Percentiles rank a stretch among this genome's conserved stretches.
phyloP scores from a whole-genome alignment of 768 basidiomycete genomes.

The Trametes meyenii region DNA sequence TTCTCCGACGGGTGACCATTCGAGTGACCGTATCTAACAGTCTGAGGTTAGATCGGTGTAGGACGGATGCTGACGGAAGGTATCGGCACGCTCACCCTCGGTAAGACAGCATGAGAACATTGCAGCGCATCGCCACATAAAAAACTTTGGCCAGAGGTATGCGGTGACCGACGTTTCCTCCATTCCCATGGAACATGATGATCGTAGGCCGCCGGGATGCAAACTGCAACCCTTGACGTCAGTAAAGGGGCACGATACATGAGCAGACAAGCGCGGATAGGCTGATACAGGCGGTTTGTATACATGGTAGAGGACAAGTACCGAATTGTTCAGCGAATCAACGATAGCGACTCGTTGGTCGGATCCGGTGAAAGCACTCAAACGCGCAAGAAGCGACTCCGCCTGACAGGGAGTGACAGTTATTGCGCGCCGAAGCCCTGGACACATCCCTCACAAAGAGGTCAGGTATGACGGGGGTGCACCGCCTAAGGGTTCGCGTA shows the following conservation, averaged over 20 bases:
- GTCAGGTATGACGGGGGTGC: background rate
- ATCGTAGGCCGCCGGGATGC: slow-evolving; percentile 73
- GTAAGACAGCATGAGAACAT: slow-evolving; percentile 94
- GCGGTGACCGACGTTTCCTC: slow-evolving; percentile 86
- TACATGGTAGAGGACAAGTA: background rate
- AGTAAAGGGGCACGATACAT: background rate
- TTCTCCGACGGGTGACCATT: slow-evolving; percentile 87
- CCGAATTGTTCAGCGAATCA: background rate
- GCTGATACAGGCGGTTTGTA: background rate
- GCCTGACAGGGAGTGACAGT: slow-evolving; percentile 1
- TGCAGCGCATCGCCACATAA: slow-evolving; percentile 81
- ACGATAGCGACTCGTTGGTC: background rate
- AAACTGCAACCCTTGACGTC: slow-evolving; percentile 36
- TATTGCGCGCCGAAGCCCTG: background rate
- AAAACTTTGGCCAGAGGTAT: slow-evolving; percentile 87
- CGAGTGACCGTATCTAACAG: slow-evolving; percentile 78
- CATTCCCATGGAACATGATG: slow-evolving; percentile 93
- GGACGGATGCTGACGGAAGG: slow-evolving; percentile 1
- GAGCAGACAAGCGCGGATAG: background rate
- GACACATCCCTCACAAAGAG: background rate
- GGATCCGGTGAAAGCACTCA: background rate
- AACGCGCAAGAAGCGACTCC: slow-evolving; percentile 1
- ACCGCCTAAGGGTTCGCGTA: background rate
- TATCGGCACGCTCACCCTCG: slow-evolving; percentile 61
- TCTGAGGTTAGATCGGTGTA: background rate